Evolutionary conservation across 768 basidiomycete genomes (phyloP).

Genomic region (Kwoniella mangroviensis): DNA sequence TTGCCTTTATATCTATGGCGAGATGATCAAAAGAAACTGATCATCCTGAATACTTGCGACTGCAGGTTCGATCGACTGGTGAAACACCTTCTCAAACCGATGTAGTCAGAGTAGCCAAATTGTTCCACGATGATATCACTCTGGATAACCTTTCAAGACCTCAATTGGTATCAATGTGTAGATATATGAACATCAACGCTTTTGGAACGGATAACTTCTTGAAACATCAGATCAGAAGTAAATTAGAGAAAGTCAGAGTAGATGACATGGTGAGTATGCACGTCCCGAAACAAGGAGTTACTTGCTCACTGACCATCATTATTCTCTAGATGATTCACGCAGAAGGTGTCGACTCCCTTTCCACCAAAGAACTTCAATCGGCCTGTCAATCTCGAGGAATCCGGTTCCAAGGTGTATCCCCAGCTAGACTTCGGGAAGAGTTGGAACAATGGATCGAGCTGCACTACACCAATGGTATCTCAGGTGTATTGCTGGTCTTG

Average conservation of each 20-base stretch:
- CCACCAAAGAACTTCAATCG: constrained; percentile 86
- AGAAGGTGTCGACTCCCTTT: constrained; percentile 88
- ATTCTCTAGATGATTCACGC: constrained; percentile 71
- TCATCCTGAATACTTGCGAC: no score
- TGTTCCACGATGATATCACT: constrained; percentile 97
- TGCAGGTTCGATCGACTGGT: constrained; percentile 86
- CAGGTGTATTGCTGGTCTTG: constrained; percentile 91
- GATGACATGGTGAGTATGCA: constrained; percentile 71
- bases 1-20: no score
- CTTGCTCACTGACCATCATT: constrained; percentile 14
- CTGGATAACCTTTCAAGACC: constrained; percentile 97
- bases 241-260: constrained; percentile 77
- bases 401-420: constrained; percentile 82
- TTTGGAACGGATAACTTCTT: constrained; percentile 99
- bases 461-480: constrained; percentile 87
- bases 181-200: constrained; percentile 97
- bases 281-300: background rate
- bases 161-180: constrained; percentile 95
- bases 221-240: constrained; percentile 82
- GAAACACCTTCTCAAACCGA: constrained; percentile 88
- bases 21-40: no score
- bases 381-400: constrained; percentile 95
- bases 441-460: constrained; percentile 89
- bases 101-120: constrained; percentile 89
- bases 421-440: constrained; percentile 85